Percentiles rank a stretch among this genome's conserved stretches.
Conservation (phyloP, 2,329 filamentous ascomycete genomes). For the Microcyclosporella mali region DNA sequence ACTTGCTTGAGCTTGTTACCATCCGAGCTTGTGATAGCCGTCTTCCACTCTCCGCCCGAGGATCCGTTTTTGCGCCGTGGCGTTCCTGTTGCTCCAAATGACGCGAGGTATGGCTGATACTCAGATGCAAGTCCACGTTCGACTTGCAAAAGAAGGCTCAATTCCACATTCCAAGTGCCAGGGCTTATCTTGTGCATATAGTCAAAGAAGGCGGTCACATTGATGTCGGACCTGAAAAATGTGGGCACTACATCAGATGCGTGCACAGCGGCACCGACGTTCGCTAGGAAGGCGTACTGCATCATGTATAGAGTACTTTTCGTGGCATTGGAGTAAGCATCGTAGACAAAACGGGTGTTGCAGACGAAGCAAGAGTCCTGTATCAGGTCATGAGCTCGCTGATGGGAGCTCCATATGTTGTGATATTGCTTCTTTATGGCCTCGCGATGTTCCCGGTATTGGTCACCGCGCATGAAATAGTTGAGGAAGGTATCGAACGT, state of each 20-base stretch:
- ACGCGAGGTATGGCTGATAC: conserved; percentile 1
- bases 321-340: not conserved
- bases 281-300: conserved; percentile 2
- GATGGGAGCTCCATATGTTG: not conserved
- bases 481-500: conserved; percentile 1
- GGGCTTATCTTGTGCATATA: too few relatives aligned
- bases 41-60: not conserved
- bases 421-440: not conserved
- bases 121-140: not conserved
- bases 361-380: conserved; percentile 2
- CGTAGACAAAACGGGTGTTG: conserved; percentile 1
- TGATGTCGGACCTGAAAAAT: conserved; percentile 2
- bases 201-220: not conserved
- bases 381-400: not conserved
- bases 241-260: conserved; percentile 1
- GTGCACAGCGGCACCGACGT: conserved; percentile 1
- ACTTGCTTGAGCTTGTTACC: not conserved
- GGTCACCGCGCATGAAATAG: not conserved
- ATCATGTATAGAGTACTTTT: conserved; percentile 3
- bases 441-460: not conserved
- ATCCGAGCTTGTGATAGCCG: not conserved
- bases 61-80: not conserved
- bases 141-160: too few relatives aligned
- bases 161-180: not conserved
- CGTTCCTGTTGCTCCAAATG: not conserved